Percentiles rank a stretch among this genome's conserved stretches.
Evolutionary conservation across 2,329 filamentous ascomycete genomes (phyloP).

Genomic region (Akanthomyces dipterigenus): DNA sequence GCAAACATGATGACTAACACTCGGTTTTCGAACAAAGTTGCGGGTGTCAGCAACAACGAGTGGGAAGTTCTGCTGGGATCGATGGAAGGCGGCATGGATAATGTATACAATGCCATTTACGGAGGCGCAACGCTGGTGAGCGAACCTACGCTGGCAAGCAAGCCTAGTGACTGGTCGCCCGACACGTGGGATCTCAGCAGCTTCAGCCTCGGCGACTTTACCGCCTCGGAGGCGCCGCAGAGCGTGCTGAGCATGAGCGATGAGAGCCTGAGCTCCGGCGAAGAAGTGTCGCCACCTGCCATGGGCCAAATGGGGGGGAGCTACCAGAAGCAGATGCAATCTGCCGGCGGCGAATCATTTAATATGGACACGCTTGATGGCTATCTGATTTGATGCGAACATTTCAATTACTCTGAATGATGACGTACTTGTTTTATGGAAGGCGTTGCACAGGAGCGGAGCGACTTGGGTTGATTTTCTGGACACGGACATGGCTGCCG

Average conservation of each 20-base stretch:
- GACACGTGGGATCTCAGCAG: constrained; percentile 49
- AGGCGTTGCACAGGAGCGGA: not conserved
- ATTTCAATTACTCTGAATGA: not conserved
- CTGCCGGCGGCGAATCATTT: constrained; percentile 13
- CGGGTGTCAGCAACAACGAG: constrained; percentile 55
- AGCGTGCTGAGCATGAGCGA: constrained; percentile 52
- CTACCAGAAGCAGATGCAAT: constrained; percentile 24
- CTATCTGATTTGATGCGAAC: constrained; percentile 13
- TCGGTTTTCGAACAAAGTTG: constrained; percentile 24
- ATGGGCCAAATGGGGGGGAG: constrained; percentile 33
- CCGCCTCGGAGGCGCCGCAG: constrained; percentile 36
- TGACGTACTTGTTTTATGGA: not conserved
- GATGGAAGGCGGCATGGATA: constrained; percentile 71
- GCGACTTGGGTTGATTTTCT: not conserved
- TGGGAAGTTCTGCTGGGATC: constrained; percentile 79
- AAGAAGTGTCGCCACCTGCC: constrained; percentile 42
- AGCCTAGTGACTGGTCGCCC: constrained; percentile 45
- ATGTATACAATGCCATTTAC: constrained; percentile 80
- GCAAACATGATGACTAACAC: constrained; percentile 20
- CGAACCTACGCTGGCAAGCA: constrained; percentile 37
- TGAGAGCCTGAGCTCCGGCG: constrained; percentile 50
- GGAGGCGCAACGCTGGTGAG: constrained; percentile 51
- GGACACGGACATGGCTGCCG: not conserved
- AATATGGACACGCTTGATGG: constrained; percentile 15
- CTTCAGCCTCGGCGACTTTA: constrained; percentile 45